Percentiles rank a stretch among this genome's conserved stretches.
phyloP scores from a whole-genome alignment of 768 basidiomycete species.

The Rhizopogon vulgaris region DNA sequence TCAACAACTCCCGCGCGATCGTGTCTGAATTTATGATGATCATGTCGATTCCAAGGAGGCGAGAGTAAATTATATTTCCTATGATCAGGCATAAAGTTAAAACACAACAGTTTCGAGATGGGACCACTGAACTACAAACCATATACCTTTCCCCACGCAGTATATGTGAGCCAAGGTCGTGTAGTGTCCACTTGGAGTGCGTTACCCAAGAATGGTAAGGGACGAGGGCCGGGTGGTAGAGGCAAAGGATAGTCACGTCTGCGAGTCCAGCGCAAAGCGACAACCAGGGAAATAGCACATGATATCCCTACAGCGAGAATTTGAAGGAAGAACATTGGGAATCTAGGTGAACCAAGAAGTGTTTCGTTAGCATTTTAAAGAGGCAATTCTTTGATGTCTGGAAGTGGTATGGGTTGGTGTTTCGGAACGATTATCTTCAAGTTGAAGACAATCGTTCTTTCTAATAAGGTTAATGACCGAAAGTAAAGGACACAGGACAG shows the following conservation, averaged over 20 bases:
- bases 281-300: not conserved
- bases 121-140: not conserved
- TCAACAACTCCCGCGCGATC: conserved; percentile 3
- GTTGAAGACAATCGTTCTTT: no score
- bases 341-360: no score
- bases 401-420: no score
- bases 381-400: no score
- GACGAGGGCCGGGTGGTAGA: no score
- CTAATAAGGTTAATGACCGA: not conserved
- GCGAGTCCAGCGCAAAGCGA: not conserved
- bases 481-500: not conserved
- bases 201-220: conserved; percentile 2
- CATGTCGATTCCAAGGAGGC: conserved; percentile 4
- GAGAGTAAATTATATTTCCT: not conserved
- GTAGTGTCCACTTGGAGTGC: not conserved
- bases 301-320: not conserved
- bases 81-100: not conserved
- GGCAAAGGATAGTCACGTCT: not conserved
- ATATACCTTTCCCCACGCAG: not conserved
- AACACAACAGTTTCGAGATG: not conserved
- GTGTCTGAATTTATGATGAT: not conserved
- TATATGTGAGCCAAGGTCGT: conserved; percentile 4
- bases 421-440: not conserved
- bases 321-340: not conserved
- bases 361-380: not conserved